phyloP scores from a whole-genome alignment of 768 basidiomycete genomes.

The Tricholoma furcatifolium region DNA sequence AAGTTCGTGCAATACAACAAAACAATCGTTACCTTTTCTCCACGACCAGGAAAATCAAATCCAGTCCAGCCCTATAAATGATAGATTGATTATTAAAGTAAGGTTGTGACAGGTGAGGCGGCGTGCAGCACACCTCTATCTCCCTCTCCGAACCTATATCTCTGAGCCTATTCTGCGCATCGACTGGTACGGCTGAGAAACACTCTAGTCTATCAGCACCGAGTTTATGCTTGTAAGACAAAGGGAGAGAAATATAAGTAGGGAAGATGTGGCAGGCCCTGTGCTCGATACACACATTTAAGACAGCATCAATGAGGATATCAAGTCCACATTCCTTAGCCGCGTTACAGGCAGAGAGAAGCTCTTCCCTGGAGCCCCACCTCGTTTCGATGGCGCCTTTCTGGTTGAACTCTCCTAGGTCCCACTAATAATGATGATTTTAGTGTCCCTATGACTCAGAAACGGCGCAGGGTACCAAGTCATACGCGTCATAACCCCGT shows the following conservation, averaged over 20 bases:
- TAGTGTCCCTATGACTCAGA: background rate
- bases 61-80: slow-evolving; percentile 78
- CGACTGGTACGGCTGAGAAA: slow-evolving; percentile 69
- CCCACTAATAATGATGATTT: slow-evolving; percentile 55
- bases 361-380: slow-evolving; percentile 87
- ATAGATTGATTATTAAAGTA: slow-evolving; percentile 3
- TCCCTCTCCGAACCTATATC: slow-evolving; percentile 55
- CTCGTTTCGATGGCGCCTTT: slow-evolving; percentile 70
- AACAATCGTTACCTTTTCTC: slow-evolving; percentile 51
- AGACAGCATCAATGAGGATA: slow-evolving; percentile 82
- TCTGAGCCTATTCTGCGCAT: slow-evolving; percentile 64
- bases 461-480: slow-evolving; percentile 51
- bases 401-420: slow-evolving; percentile 82
- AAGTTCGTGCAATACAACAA: background rate
- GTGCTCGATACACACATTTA: slow-evolving; percentile 58
- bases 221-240: slow-evolving; percentile 65
- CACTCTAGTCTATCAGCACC: slow-evolving; percentile 78
- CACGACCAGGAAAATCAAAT: slow-evolving; percentile 80
- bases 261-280: background rate
- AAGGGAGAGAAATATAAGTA: slow-evolving; percentile 9
- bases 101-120: background rate
- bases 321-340: slow-evolving; percentile 71
- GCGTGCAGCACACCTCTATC: slow-evolving; percentile 55
- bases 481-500: slow-evolving; percentile 85
- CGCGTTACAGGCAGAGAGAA: slow-evolving; percentile 63